Conservation (phyloP, 192 early-diverging fungal species). For the Podila epigama region DNA sequence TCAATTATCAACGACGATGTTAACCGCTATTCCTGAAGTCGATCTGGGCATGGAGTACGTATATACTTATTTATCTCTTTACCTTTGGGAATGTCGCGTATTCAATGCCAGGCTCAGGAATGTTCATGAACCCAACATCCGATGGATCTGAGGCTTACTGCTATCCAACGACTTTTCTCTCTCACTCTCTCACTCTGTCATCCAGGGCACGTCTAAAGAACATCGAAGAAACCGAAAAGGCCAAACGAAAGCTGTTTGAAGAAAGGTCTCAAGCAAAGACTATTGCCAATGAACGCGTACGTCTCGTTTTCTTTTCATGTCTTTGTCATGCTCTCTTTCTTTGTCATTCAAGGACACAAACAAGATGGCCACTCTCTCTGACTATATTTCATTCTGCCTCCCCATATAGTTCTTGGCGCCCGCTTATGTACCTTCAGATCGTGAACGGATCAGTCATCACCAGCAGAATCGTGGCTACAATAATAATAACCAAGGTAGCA, state of each 20-base stretch:
- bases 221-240: slow-evolving; percentile 82
- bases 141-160: too few relatives aligned
- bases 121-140: too few relatives aligned
- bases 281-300: slow-evolving; percentile 22
- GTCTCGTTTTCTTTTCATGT: neutral
- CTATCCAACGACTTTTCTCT: too few relatives aligned
- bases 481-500: slow-evolving; percentile 21
- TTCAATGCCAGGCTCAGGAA: too few relatives aligned
- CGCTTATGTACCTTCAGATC: slow-evolving; percentile 18
- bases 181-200: neutral
- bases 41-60: slow-evolving; percentile 84
- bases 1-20: slow-evolving; percentile 84
- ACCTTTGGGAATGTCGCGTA: neutral
- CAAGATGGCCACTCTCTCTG: slow-evolving; percentile 15
- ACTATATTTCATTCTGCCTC: neutral
- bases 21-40: slow-evolving; percentile 92
- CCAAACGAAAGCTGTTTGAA: slow-evolving; percentile 69
- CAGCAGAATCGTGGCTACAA: slow-evolving; percentile 28
- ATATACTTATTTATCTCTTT: slow-evolving; percentile 3
- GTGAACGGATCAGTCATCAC: slow-evolving; percentile 37
- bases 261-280: slow-evolving; percentile 32
- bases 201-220: slow-evolving; percentile 69
- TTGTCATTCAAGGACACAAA: neutral
- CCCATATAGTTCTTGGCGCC: slow-evolving; percentile 14
- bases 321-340: neutral